Conservation (phyloP, 176 grass and related monocot species). For the Cenchrus americanus region DNA sequence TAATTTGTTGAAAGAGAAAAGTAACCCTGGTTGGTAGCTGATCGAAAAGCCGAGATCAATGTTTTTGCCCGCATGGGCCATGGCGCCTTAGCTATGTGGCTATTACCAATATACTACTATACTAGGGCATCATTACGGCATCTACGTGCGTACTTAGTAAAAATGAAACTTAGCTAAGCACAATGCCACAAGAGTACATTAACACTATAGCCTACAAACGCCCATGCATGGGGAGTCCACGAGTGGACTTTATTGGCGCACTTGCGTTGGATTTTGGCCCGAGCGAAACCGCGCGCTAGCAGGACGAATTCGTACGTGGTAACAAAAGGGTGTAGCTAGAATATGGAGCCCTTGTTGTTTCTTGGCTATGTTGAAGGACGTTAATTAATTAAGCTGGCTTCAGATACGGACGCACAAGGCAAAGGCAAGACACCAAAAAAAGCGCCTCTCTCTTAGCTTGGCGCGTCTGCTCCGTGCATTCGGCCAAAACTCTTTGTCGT, state of each 20-base stretch:
- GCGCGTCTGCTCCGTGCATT: background rate
- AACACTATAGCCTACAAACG: background rate
- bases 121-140: background rate
- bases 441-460: no score
- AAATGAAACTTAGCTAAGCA: background rate
- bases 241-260: conserved; percentile 29
- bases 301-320: background rate
- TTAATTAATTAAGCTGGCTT: no score
- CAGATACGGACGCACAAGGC: no score
- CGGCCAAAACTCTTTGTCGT: conserved; percentile 19
- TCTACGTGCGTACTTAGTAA: background rate
- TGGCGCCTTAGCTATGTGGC: no score
- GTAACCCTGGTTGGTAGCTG: no score
- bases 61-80: no score
- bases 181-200: background rate
- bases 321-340: conserved; percentile 9
- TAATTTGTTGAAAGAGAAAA: no score
- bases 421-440: no score
- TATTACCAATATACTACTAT: background rate
- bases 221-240: conserved; percentile 17
- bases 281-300: background rate
- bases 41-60: no score
- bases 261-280: background rate
- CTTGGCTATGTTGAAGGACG: conserved; percentile 22
- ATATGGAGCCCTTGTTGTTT: conserved; percentile 23